A percentile compares a stretch with the other conserved stretches of the same genome.
phyloP scores from a whole-genome alignment of 176 grass and related monocot species.

The Guadua angustifolia region DNA sequence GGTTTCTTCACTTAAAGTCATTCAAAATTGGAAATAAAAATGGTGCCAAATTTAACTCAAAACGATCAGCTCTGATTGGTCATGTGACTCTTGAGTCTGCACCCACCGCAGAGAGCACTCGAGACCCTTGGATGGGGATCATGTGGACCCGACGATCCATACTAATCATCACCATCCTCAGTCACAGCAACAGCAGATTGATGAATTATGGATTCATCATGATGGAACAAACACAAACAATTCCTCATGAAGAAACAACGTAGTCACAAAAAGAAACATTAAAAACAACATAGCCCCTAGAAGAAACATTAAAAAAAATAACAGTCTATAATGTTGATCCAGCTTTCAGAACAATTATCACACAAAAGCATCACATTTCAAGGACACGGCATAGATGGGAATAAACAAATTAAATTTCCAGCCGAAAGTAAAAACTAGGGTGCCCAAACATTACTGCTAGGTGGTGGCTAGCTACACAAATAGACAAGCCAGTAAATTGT shows the following conservation, averaged over 20 bases:
- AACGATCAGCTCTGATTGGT: neutral
- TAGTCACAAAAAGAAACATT: neutral
- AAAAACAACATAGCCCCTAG: neutral
- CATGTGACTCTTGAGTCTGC: neutral
- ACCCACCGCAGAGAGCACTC: constrained; percentile 18
- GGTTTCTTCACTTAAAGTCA: neutral
- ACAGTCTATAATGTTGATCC: neutral
- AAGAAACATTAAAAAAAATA: neutral
- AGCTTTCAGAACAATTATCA: neutral
- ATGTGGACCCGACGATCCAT: constrained; percentile 23
- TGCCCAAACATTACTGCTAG: neutral
- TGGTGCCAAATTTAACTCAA: neutral
- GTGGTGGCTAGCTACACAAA: neutral
- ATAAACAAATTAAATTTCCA: constrained; percentile 30
- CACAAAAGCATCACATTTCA: constrained; percentile 2
- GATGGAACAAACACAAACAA: constrained; percentile 7
- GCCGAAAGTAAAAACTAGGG: constrained; percentile 33
- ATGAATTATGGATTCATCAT: neutral
- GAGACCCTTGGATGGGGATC: constrained; percentile 34
- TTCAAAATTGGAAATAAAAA: neutral
- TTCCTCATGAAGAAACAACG: neutral
- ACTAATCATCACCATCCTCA: neutral
- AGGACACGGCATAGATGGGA: constrained; percentile 22
- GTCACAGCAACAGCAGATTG: neutral
- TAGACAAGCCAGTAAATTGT: neutral